phyloP scores from a whole-genome alignment of 352 stramenopile genomes.

The Thalassiosira exigua region DNA sequence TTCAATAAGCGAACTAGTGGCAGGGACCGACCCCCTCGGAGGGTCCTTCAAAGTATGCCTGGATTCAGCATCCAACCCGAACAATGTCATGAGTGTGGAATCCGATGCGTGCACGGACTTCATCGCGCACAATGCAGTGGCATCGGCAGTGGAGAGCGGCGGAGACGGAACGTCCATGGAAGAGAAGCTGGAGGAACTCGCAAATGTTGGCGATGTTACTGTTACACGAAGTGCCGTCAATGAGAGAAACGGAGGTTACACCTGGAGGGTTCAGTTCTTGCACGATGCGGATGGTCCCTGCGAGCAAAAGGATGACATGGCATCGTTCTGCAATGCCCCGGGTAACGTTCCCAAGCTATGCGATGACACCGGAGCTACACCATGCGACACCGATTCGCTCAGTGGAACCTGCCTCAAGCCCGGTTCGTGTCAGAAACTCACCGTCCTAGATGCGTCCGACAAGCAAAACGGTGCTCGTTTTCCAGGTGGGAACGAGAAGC shows the following conservation, averaged over 20 bases:
- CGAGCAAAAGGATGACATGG: conserved; percentile 79
- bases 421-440: conserved; percentile 59
- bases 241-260: conserved; percentile 90
- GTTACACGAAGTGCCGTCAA: conserved; percentile 91
- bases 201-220: conserved; percentile 92
- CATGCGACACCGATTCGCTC: conserved; percentile 55
- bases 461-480: conserved; percentile 43
- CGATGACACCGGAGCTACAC: conserved; percentile 33
- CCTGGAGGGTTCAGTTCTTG: conserved; percentile 95
- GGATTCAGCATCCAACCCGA: conserved; percentile 83
- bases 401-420: conserved; percentile 64
- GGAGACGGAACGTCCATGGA: conserved; percentile 92
- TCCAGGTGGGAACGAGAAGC: conserved; percentile 60
- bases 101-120: conserved; percentile 78
- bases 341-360: conserved; percentile 91
- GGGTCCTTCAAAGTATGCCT: conserved; percentile 91
- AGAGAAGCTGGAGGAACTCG: conserved; percentile 93
- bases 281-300: conserved; percentile 87
- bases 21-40: conserved; percentile 89
- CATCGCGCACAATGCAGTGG: conserved; percentile 93
- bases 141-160: conserved; percentile 88
- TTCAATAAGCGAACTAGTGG: conserved; percentile 69
- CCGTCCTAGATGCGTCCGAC: conserved; percentile 63
- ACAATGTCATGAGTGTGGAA: conserved; percentile 67
- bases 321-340: conserved; percentile 90